These are phyloP conservation scores for Sabuloglossum arenarium DNA, from an alignment of 495 filamentous ascomycete species.

Conservation along the genomic window DNA sequence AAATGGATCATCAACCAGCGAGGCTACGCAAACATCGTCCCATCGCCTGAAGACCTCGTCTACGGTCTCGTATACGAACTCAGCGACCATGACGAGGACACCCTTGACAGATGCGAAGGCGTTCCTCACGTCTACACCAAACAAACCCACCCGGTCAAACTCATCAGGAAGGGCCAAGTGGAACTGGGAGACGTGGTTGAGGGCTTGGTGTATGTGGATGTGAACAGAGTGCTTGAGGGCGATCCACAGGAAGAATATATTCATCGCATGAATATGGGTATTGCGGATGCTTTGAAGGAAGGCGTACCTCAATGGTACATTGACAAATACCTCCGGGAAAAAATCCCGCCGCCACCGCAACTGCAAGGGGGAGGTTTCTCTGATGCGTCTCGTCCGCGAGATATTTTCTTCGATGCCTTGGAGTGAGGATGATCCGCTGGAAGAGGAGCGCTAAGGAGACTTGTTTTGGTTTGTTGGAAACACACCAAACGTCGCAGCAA, in stretches of 20 bases:
- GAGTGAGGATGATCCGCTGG: no score
- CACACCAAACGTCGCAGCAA: no score
- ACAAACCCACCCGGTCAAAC: constrained; percentile 15
- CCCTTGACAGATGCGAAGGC: constrained; percentile 34
- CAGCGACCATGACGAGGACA: constrained; percentile 20
- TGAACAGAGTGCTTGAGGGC: constrained; percentile 18
- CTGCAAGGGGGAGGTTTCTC: no score
- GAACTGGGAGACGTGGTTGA: constrained; percentile 13
- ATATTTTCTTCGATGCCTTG: no score
- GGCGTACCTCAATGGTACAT: constrained; percentile 38
- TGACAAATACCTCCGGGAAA: constrained; percentile 32
- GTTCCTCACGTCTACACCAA: constrained; percentile 34
- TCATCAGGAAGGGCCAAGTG: constrained; percentile 22
- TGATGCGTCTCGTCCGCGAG: no score
- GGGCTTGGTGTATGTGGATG: constrained; percentile 39
- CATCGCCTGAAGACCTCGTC: constrained; percentile 14
- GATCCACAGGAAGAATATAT: constrained; percentile 41
- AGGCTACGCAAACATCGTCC: constrained; percentile 51
- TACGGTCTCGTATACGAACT: constrained; percentile 34
- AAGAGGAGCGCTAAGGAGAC: no score
- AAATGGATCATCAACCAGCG: constrained; percentile 44
- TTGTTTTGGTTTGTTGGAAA: no score
- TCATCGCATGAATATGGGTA: constrained; percentile 42
- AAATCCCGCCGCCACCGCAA: no score
- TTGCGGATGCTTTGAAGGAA: constrained; percentile 33